Base-by-base conservation (phyloP, 495 filamentous ascomycete species). In the Penicillium paxilli region DNA sequence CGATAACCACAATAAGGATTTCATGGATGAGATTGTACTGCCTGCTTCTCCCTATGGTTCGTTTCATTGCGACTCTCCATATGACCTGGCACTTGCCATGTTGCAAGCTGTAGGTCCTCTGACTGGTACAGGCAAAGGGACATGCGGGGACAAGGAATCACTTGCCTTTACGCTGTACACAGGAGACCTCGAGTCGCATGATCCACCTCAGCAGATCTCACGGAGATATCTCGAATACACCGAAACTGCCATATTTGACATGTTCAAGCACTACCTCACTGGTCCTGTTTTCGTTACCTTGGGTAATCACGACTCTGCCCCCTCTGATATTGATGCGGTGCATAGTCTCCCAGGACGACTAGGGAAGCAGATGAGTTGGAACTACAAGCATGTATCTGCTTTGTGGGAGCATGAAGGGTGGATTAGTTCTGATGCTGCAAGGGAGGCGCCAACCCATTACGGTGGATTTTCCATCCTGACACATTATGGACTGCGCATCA, bases 1-100 rank as follows among this genome's bases (percentile, higher is more conserved):
- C n/a, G 75, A 79, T 47, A 66, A 63, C 7, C 58, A 63, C 41
- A 77, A 80, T 52, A 59, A 67, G 1, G 63, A 53, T 11, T 59
- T 62, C 0, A 44, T 54, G 2, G 52, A 68, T 14, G 55, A 71
- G 5, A 62, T 79, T 42, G 42, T 70, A 14, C 51, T 77, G 23
- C 78, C 82, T 7, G 82, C 83, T 4, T 71, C 79, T 0, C 61
- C 79, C 0, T 85, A 83, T 55, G 83, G 82, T 14, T 65, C 70
- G 5, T 85, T 76, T 64, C 65, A 66, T 26, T 85, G 83, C 52
- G 83, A 85, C 54, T 79, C 81, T 6, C 83, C 82, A 3, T 84
- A 83, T 51, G 81, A 83, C 37, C 70, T 86, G 1, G 81, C 69
- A 26, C 59, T 83, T 5, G 82, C 80, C 22, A 82, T 81, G 21